These are phyloP conservation scores for Stachybotrys chlorohalonatus DNA, from an alignment of 2,329 filamentous ascomycete genomes.

Conservation along the genomic window DNA sequence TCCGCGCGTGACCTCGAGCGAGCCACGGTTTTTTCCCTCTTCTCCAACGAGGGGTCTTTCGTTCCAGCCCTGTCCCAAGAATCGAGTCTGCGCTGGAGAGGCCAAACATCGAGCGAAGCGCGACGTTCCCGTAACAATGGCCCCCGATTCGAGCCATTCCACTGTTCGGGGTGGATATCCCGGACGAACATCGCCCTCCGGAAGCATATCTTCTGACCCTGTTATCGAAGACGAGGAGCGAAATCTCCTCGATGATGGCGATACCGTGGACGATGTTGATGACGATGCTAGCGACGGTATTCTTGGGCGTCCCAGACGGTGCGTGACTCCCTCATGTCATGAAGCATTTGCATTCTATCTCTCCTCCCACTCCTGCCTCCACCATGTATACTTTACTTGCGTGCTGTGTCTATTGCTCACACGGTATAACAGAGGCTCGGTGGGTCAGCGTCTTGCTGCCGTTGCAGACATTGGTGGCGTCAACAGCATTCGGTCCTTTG, in stretches of 20 bases:
- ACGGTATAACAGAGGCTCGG: constrained; percentile 39
- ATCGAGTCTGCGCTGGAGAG: background rate
- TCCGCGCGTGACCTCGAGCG: background rate
- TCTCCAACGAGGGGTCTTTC: background rate
- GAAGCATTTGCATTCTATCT: background rate
- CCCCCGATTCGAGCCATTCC: constrained; percentile 19
- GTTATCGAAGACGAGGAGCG: constrained; percentile 32
- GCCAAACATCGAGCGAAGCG: background rate
- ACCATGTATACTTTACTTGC: too few species aligned
- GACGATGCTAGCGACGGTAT: constrained; percentile 18
- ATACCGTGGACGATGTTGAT: constrained; percentile 24
- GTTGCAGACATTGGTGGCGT: constrained; percentile 72
- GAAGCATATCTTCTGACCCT: constrained; percentile 29
- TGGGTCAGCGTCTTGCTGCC: constrained; percentile 45
- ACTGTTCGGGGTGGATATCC: constrained; percentile 38
- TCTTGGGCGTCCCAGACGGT: constrained; percentile 22
- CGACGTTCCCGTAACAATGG: background rate
- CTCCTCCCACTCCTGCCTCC: background rate
- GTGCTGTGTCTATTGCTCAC: constrained; percentile 2
- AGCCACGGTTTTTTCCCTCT: background rate
- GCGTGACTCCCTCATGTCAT: background rate
- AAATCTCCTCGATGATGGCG: constrained; percentile 33
- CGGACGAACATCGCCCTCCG: constrained; percentile 29
- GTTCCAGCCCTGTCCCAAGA: background rate
- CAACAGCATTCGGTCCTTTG: constrained; percentile 92